phyloP scores from a whole-genome alignment of 768 basidiomycete species.

The Leccinum disarticulatum region DNA sequence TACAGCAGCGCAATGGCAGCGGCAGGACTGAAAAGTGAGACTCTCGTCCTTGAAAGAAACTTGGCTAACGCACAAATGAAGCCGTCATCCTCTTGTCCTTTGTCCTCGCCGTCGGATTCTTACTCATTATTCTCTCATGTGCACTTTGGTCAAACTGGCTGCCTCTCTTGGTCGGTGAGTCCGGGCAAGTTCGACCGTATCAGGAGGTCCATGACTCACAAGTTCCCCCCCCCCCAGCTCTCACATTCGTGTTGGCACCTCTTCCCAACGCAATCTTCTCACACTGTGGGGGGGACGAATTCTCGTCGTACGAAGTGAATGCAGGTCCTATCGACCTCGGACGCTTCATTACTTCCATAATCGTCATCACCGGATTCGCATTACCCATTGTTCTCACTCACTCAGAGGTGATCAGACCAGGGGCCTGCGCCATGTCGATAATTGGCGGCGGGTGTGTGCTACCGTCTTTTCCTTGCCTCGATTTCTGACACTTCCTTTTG shows the following conservation, averaged over 20 bases:
- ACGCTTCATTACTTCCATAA: slow-evolving; percentile 86
- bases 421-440: slow-evolving; percentile 93
- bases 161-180: slow-evolving; percentile 91
- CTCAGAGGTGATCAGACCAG: slow-evolving; percentile 79
- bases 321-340: slow-evolving; percentile 84
- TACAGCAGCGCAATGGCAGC: slow-evolving; percentile 46
- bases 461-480: slow-evolving; percentile 2
- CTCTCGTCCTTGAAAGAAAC: neutral
- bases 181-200: neutral
- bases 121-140: slow-evolving; percentile 96
- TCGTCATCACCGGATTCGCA: slow-evolving; percentile 93
- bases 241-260: slow-evolving; percentile 94
- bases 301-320: slow-evolving; percentile 71
- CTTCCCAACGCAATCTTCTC: slow-evolving; percentile 92
- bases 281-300: slow-evolving; percentile 90
- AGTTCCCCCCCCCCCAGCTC: slow-evolving; percentile 47
- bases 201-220: neutral
- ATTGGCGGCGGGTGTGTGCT: slow-evolving; percentile 75
- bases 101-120: slow-evolving; percentile 95
- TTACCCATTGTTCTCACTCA: slow-evolving; percentile 91
- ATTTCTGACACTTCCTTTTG: neutral
- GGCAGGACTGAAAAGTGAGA: slow-evolving; percentile 69
- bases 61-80: slow-evolving; percentile 31
- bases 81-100: slow-evolving; percentile 97
- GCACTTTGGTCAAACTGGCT: slow-evolving; percentile 97